Base-by-base conservation (phyloP, 768 basidiomycete species). In the Calocybe gangraenosa region DNA sequence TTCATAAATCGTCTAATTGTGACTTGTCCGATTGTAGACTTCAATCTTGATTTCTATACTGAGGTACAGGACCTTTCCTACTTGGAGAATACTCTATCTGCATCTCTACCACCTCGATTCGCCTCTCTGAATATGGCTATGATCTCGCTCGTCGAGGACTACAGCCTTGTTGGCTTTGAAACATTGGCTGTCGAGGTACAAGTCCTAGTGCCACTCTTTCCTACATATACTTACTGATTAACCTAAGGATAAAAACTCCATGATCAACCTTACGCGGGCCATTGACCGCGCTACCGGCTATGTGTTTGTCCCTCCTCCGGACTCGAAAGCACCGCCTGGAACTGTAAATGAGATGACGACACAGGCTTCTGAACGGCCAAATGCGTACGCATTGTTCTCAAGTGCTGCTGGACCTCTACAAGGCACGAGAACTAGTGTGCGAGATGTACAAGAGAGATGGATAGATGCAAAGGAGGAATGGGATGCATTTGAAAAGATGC, bases 1-100 rank as follows among this genome's bases (percentile, higher is more conserved):
- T 6, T 21, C 30, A 47, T 48, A 40, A 20, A 9, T 33, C 39
- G 47, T 40, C 47, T 25, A 46, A 20, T 47, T 45, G 30, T 40
- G 14, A 33, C 44, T 25, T 33, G 23, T 23, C 40, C 21, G 8
- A 25, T 38, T 33, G 5, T 55, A 96, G 95, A 95, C 35, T 98
- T 99, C 72, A 96, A 95, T 58, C 83, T 99, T 21, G 90, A 92
- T 53, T 99, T 89, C 63, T 98, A 98, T 64, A 97, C 96, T 33
- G 93, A 99, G 65, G 96, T 96, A 0, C 93, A 96, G 64, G 95
- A 99, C 59, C 74, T 99, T 0, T 84, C 86, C 1, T 85, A 97
- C 62, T 79, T 99, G 17, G 81, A 90, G 52, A 84, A 84, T 50
- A 68, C 80, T 0, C 78, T 98, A 13, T 71, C 80, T 0, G 60